Percentiles rank a stretch among this genome's conserved stretches.
These are phyloP conservation scores for Oryza meyeriana DNA, from an alignment of 176 grass and related monocot genomes.

Conservation along the genomic window DNA sequence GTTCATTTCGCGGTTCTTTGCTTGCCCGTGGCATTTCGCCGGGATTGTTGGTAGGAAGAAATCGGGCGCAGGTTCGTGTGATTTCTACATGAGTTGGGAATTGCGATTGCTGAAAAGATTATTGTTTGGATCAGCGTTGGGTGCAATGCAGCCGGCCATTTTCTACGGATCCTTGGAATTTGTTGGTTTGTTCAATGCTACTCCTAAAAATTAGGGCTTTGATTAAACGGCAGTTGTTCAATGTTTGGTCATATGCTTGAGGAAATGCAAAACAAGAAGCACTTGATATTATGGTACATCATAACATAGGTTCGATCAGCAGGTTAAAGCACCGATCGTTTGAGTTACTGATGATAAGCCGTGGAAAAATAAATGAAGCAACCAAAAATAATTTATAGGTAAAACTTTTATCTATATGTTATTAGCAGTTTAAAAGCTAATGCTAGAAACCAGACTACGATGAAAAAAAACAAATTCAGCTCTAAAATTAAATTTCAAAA, in stretches of 20 bases:
- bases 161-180: neutral
- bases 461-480: too few species aligned
- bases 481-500: too few species aligned
- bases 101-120: neutral
- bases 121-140: neutral
- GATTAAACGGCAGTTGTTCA: neutral
- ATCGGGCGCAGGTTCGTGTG: neutral
- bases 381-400: too few species aligned
- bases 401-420: too few species aligned
- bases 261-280: neutral
- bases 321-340: too few species aligned
- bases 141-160: neutral
- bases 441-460: too few species aligned
- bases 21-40: neutral
- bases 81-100: neutral
- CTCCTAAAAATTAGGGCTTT: neutral
- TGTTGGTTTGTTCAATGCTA: neutral
- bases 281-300: neutral
- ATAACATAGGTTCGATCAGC: neutral
- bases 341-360: too few species aligned
- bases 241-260: neutral
- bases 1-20: neutral
- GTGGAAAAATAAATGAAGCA: too few species aligned
- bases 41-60: neutral
- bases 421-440: too few species aligned